A percentile compares a stretch with the other conserved stretches of the same genome.
Conservation (phyloP, 2,329 filamentous ascomycete genomes). For the Dothiorella sarmentorum region DNA sequence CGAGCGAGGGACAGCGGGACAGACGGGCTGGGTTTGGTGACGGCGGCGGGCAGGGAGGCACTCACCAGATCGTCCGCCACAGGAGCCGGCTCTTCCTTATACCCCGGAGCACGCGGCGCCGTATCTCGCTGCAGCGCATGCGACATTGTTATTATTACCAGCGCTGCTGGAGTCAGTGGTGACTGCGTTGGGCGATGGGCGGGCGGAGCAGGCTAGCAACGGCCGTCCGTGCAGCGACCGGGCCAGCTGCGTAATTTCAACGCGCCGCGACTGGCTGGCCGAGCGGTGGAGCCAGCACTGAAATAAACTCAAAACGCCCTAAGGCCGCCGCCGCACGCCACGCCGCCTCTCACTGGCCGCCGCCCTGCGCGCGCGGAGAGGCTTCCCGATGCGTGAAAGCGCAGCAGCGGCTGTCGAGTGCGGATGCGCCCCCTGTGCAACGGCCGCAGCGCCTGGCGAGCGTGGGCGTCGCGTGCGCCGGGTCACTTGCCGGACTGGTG, state of each 20-base stretch:
- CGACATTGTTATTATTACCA: conserved; percentile 42
- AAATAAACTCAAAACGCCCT: conserved; percentile 23
- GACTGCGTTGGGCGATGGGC: conserved; percentile 26
- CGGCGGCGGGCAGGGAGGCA: conserved; percentile 30
- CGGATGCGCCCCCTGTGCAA: conserved; percentile 14
- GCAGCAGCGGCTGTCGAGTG: conserved; percentile 4
- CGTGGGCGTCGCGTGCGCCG: conserved; percentile 17
- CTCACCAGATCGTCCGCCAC: conserved; percentile 43
- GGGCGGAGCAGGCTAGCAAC: conserved; percentile 27
- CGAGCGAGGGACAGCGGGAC: conserved; percentile 23
- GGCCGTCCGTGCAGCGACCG: conserved; percentile 24
- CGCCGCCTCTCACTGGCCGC: conserved; percentile 9
- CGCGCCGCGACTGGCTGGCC: conserved; percentile 9
- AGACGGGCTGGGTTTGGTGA: conserved; percentile 20
- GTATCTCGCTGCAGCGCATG: conserved; percentile 28
- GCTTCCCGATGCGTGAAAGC: conserved; percentile 9
- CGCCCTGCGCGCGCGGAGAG: conserved; percentile 10
- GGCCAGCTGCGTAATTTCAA: conserved; percentile 14
- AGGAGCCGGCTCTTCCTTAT: conserved; percentile 45
- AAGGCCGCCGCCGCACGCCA: conserved; percentile 20
- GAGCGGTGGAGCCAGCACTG: conserved; percentile 14
- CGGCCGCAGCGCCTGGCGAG: conserved; percentile 8
- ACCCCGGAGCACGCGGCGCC: conserved; percentile 33
- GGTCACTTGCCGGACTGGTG: conserved; percentile 12
- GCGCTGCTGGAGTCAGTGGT: conserved; percentile 22